Conservation (phyloP, 2,329 filamentous ascomycete genomes). For the Juglanconis sp. region DNA sequence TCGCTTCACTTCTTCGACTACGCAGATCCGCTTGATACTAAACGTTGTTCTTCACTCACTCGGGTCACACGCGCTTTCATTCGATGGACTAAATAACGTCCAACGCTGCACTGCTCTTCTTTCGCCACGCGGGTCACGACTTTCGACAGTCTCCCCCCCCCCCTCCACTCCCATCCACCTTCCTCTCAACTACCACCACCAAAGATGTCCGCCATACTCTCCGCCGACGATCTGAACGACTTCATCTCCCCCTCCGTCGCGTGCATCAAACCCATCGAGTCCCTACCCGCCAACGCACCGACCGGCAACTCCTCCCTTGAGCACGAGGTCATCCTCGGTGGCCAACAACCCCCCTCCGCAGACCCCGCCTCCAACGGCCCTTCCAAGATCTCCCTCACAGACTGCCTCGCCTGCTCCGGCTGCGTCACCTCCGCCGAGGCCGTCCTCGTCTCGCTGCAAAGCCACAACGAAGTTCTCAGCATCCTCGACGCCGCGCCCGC, state of each 20-base stretch:
- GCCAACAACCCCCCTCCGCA: conserved; percentile 59
- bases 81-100: not conserved
- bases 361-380: conserved; percentile 57
- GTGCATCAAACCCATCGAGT: conserved; percentile 97
- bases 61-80: no score
- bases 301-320: conserved; percentile 38
- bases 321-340: conserved; percentile 92
- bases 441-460: conserved; percentile 92
- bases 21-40: not conserved
- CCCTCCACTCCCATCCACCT: not conserved
- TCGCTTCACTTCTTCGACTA: not conserved
- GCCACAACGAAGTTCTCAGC: conserved; percentile 83
- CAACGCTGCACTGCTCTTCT: not conserved
- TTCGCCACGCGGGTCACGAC: not conserved
- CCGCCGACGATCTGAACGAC: conserved; percentile 94
- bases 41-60: not conserved
- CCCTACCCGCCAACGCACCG: conserved; percentile 65
- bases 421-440: conserved; percentile 97
- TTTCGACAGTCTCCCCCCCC: not conserved
- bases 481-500: conserved; percentile 68
- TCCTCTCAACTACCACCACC: conserved; percentile 5
- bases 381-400: conserved; percentile 91
- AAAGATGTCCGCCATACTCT: conserved; percentile 94
- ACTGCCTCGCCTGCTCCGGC: conserved; percentile 95
- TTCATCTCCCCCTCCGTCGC: conserved; percentile 97